Base-by-base conservation (phyloP, 1,139 yeast genomes). In the Kurtzmaniella quercitrusa region DNA sequence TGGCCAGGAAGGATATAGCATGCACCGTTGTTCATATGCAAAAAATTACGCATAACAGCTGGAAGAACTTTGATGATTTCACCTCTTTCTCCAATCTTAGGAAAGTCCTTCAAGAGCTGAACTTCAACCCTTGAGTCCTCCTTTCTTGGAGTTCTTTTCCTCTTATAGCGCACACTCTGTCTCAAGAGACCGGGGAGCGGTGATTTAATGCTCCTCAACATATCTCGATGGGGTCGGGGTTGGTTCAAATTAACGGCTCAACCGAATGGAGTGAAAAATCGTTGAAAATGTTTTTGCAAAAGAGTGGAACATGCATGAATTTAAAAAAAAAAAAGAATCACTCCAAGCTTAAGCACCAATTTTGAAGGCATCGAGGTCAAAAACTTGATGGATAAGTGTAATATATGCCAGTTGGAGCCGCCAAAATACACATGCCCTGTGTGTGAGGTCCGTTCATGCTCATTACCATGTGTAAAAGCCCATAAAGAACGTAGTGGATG, bases 351-450 rank as follows among this genome's bases (percentile, higher is more conserved):
- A 30, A 30, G 34, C 18, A 16, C 15, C 17, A 6, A 19, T 36
- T 33, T 8, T 3, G 19, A 23, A 16, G 38, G 20, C 12, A 15
- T 12, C 12, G 20, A 15, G 38, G 35, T 20, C 11, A 8, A 20
- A 18, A 14, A 20, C 12, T 34, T 34, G 15, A 38, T 33, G 40
- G 35, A 39, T n/a, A 33, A 56, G 33, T 83, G 88, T 54, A 68
- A 70, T 38, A 67, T 82, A 23, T 84, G 93, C 51, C 66, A 68
- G 8, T 53, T 55, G 18, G 60, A 66, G 18, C 60, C 57, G 17
- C 61, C 71, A 45, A 86, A 82, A 55, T 91, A 91, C 59, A 81
- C 75, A n/a, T 91, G 98, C 59, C 97, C 98, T 0, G 83, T 85
- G 9, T 91, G 98, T 57, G 66, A 65, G 7, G 59, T 68, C 14